Base-by-base conservation (phyloP, 108 stramenopile genomes). In the Conticribra weissflogii region DNA sequence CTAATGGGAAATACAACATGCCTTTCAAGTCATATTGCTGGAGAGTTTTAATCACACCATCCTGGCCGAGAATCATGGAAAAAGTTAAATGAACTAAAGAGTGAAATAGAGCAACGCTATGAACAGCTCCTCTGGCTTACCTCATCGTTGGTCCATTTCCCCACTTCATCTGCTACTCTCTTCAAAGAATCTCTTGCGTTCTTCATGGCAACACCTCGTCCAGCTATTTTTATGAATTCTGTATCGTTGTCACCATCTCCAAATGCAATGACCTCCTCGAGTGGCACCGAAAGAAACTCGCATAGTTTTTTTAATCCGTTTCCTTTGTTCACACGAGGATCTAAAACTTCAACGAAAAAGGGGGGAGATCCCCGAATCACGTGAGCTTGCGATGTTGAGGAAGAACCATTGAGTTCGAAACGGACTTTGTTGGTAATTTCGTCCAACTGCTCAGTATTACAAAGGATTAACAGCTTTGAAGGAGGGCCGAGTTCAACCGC, bases 221-320 rank as follows among this genome's bases (percentile, higher is more conserved):
- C 88, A 21, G 85, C 86, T 45, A 76, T 56, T 57, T 77, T 54
- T 4, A 93, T 17, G 45, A 93, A 84, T 54, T 93, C 88, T 12
- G 82, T 29, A 71, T 93, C 92, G 61, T 93, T 93, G 58, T 86
- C 80, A 12, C 89, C 92, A 72, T 93, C 92, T 3, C 92, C 92
- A 66, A 93, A 87, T 0, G 92, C 85, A 47, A 87, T 58, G 32
- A 66, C 56, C 30, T 88, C 61, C n/a, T 78, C 78, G 25, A 86
- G 9, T 7, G 63, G 47, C 16, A 89, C 46, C 1, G 66, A 53
- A 32, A 88, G 34, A 18, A 56, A 23, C 23, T 82, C n/a, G 73
- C 88, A 90, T 62, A 93, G 59, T 27, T 30, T 29, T 9, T 28
- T 3, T n/a, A 90, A 47, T 8, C 88, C 87, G 33, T 60, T 21